These are phyloP conservation scores for Primulina tabacum DNA, from an alignment of 257 asterid genomes.

Conservation along the genomic window DNA sequence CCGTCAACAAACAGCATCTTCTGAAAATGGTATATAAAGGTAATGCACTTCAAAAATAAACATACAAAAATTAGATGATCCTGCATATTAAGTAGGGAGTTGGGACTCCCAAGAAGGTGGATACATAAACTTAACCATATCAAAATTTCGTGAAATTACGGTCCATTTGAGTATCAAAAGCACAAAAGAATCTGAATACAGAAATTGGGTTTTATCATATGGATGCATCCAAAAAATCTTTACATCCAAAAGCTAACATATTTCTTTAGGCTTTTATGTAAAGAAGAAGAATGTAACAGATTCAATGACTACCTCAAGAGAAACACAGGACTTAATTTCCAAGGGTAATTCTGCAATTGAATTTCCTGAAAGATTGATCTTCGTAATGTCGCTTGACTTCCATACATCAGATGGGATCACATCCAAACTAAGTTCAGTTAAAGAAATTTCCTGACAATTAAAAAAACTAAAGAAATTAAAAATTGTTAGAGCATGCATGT, in stretches of 20 bases:
- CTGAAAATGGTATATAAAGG: conserved; percentile 17
- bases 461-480: conserved; percentile 18
- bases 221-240: conserved; percentile 15
- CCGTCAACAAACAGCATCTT: conserved; percentile 16
- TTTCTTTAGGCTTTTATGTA: conserved; percentile 12
- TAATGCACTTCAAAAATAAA: not conserved
- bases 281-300: conserved; percentile 20
- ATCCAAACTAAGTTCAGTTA: conserved; percentile 56
- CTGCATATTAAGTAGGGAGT: conserved; percentile 18
- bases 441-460: conserved; percentile 75
- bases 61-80: not conserved
- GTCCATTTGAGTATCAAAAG: not conserved
- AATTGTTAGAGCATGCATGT: conserved; percentile 1
- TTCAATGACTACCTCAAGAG: conserved; percentile 65
- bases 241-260: conserved; percentile 11
- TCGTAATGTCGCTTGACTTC: conserved; percentile 64
- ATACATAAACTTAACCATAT: conserved; percentile 2
- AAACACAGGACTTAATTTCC: conserved; percentile 69
- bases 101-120: conserved; percentile 1
- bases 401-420: conserved; percentile 78
- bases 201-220: conserved; percentile 12
- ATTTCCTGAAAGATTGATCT: conserved; percentile 76
- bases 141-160: conserved; percentile 12
- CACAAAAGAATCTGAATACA: not conserved
- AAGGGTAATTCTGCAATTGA: conserved; percentile 75